These are phyloP conservation scores for Delonix regia DNA, from an alignment of 306 rosid genomes.

Conservation along the genomic window DNA sequence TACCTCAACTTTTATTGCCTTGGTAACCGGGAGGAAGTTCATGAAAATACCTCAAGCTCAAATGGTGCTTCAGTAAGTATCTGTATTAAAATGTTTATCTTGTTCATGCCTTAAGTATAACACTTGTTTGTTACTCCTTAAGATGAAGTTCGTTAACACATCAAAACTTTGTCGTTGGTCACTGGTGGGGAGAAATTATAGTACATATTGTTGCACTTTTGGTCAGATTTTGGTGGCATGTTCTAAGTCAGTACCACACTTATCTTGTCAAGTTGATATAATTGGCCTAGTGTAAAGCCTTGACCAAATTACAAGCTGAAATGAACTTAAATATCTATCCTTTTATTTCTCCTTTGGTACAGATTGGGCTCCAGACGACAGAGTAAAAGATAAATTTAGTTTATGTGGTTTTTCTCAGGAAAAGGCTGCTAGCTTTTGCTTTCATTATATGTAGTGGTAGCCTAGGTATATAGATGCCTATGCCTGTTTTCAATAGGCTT, in stretches of 20 bases:
- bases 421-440: background rate
- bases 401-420: constrained; percentile 1
- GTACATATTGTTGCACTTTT: background rate
- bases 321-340: background rate
- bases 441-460: background rate
- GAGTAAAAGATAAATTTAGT: background rate
- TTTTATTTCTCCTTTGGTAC: background rate
- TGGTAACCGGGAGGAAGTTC: constrained; percentile 73
- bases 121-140: constrained; percentile 22
- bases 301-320: background rate
- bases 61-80: constrained; percentile 59
- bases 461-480: background rate
- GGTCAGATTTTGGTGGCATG: background rate
- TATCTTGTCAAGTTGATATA: background rate
- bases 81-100: constrained; percentile 12
- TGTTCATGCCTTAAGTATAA: constrained; percentile 20
- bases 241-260: background rate
- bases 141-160: constrained; percentile 28
- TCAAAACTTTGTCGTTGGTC: background rate
- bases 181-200: background rate
- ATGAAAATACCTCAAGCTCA: constrained; percentile 39
- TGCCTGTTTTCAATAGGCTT: background rate
- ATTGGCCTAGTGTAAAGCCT: background rate
- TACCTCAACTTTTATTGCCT: constrained; percentile 96
- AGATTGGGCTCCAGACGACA: background rate